Evolutionary conservation across 495 filamentous ascomycete species (phyloP).

Genomic region (Rusavskia elegans): DNA sequence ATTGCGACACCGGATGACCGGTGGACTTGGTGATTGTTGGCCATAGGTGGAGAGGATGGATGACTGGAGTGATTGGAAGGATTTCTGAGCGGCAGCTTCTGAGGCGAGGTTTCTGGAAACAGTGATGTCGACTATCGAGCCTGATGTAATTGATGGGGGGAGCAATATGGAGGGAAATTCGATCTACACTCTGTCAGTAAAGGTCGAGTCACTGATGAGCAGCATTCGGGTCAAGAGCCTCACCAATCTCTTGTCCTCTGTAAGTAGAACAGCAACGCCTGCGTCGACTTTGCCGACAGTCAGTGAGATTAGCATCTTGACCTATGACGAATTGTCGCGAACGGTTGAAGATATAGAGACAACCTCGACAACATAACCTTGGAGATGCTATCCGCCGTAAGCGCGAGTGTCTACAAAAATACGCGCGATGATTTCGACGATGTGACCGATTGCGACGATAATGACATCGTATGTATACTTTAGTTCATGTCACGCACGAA

Average conservation of each 20-base stretch:
- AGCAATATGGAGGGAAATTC: slow-evolving; percentile 98
- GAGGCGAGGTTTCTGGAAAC: slow-evolving; percentile 74
- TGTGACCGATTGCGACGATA: too few relatives aligned
- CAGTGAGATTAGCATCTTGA: slow-evolving; percentile 85
- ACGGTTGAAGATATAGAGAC: too few relatives aligned
- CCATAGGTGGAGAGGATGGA: slow-evolving; percentile 79
- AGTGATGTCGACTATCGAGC: slow-evolving; percentile 94
- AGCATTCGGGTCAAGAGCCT: neutral
- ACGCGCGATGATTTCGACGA: too few relatives aligned
- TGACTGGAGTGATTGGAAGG: slow-evolving; percentile 73
- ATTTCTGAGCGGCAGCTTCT: slow-evolving; percentile 52
- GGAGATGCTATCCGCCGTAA: too few relatives aligned
- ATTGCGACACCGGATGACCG: slow-evolving; percentile 78
- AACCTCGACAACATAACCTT: too few relatives aligned
- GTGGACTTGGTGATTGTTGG: slow-evolving; percentile 56
- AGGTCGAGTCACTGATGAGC: neutral
- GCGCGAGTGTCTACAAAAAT: too few relatives aligned
- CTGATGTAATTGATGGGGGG: slow-evolving; percentile 81
- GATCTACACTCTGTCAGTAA: slow-evolving; percentile 40
- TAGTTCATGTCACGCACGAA: too few relatives aligned
- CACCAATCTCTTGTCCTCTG: slow-evolving; percentile 90
- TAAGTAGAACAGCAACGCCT: slow-evolving; percentile 90
- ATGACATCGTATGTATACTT: too few relatives aligned
- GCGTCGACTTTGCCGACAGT: slow-evolving; percentile 99
- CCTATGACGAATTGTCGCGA: neutral